Evolutionary conservation across 2,329 filamentous ascomycete species (phyloP).

Genomic region (Thelonectria olida): DNA sequence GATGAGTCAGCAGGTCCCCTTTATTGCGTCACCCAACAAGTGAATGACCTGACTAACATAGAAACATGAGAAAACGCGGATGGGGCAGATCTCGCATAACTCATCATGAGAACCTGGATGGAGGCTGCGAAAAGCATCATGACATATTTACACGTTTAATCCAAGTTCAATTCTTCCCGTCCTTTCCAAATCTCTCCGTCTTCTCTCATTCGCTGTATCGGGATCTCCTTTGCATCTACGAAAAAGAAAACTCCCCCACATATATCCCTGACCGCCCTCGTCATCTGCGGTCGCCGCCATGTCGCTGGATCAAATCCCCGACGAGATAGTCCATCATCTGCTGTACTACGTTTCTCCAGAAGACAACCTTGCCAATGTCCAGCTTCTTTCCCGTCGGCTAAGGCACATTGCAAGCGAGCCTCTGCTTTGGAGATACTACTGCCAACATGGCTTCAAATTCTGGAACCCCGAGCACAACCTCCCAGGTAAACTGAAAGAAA

Average conservation of each 20-base stretch:
- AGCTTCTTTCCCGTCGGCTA: constrained; percentile 70
- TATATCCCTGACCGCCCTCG: constrained; percentile 20
- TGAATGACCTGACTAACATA: constrained; percentile 21
- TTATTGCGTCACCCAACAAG: constrained; percentile 30
- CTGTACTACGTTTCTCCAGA: constrained; percentile 69
- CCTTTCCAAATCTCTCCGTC: neutral
- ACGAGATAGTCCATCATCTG: constrained; percentile 86
- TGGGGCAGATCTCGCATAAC: constrained; percentile 9
- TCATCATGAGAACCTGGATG: constrained; percentile 6
- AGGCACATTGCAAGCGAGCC: constrained; percentile 73
- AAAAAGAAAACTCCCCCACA: neutral
- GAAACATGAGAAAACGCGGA: constrained; percentile 10
- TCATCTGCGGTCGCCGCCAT: constrained; percentile 37
- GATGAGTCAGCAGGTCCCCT: constrained; percentile 20
- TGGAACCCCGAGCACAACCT: constrained; percentile 78
- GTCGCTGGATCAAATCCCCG: constrained; percentile 67
- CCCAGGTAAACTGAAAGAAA: constrained; percentile 60
- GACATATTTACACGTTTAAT: constrained; percentile 33
- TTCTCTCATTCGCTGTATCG: neutral
- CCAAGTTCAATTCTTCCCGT: constrained; percentile 16
- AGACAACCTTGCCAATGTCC: constrained; percentile 59
- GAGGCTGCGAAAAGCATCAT: constrained; percentile 25
- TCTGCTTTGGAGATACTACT: constrained; percentile 83
- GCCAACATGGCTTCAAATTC: constrained; percentile 72
- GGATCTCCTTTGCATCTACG: neutral